Evolutionary conservation across 192 early-diverging fungal species (phyloP).

Genomic region (Coemansia asiatica): DNA sequence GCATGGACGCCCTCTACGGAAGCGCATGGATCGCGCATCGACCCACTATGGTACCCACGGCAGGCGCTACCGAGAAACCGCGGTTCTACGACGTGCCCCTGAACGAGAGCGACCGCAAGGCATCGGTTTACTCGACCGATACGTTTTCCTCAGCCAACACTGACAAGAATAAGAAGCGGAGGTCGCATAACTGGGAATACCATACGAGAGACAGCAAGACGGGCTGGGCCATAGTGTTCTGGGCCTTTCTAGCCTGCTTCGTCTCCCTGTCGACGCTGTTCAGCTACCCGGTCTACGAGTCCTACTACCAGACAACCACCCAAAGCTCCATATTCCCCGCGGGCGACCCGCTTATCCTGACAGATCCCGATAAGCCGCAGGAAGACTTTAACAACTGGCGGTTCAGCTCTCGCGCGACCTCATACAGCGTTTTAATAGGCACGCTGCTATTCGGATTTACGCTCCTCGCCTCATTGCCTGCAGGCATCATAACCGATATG

Average conservation of each 20-base stretch:
- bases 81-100: neutral
- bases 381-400: neutral
- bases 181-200: conserved; percentile 36
- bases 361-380: neutral
- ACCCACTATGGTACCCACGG: conserved; percentile 6
- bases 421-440: conserved; percentile 32
- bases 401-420: conserved; percentile 1
- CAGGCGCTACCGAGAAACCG: conserved; percentile 8
- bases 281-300: conserved; percentile 39
- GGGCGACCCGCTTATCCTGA: neutral
- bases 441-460: conserved; percentile 32
- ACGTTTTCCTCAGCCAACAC: too few relatives aligned
- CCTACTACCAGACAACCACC: conserved; percentile 21
- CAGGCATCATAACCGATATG: conserved; percentile 22
- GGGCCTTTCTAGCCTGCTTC: conserved; percentile 29
- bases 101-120: neutral
- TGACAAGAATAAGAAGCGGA: neutral
- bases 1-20: conserved; percentile 34
- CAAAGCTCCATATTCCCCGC: neutral
- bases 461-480: conserved; percentile 15
- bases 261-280: conserved; percentile 33
- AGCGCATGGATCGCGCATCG: conserved; percentile 34
- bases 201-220: conserved; percentile 13
- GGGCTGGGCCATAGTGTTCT: conserved; percentile 27
- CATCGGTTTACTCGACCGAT: too few relatives aligned